phyloP scores from a whole-genome alignment of 345 rosid species.

The Excoecaria agallocha region DNA sequence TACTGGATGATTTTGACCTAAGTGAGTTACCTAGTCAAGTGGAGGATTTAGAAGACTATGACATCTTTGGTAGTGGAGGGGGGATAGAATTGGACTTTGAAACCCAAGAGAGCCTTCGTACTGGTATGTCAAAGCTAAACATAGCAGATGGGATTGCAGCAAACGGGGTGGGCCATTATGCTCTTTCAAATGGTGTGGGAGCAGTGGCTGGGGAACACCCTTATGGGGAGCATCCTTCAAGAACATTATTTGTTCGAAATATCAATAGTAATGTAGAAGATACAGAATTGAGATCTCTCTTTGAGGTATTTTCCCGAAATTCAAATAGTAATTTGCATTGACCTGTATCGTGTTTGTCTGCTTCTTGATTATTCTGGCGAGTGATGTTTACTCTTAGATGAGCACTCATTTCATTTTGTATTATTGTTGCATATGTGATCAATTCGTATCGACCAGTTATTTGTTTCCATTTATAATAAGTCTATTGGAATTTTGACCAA shows the following conservation, averaged over 20 bases:
- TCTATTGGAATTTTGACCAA: not conserved
- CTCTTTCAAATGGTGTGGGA: slow-evolving; percentile 59
- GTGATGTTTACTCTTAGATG: not conserved
- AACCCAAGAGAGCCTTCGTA: slow-evolving; percentile 46
- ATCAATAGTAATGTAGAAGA: slow-evolving; percentile 95
- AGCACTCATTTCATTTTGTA: not conserved
- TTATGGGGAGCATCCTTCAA: slow-evolving; percentile 93
- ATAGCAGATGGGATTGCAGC: slow-evolving; percentile 50
- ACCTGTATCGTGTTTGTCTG: not conserved
- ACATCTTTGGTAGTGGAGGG: slow-evolving; percentile 79
- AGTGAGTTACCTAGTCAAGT: slow-evolving; percentile 53
- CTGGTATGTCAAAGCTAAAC: slow-evolving; percentile 47
- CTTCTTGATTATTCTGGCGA: not conserved
- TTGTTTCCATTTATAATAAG: too few species aligned
- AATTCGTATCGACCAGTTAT: not conserved
- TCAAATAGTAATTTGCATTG: not conserved
- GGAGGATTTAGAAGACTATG: slow-evolving; percentile 83
- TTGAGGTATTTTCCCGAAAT: slow-evolving; percentile 56
- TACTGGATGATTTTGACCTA: slow-evolving; percentile 72
- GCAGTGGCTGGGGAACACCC: slow-evolving; percentile 90
- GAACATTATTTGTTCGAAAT: slow-evolving; percentile 89
- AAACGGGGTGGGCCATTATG: slow-evolving; percentile 46
- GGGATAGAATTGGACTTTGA: slow-evolving; percentile 85
- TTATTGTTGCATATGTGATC: not conserved
- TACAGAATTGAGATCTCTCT: slow-evolving; percentile 73